phyloP scores from a whole-genome alignment of 73 alveolate species.

The Paraurostyla sp. region DNA sequence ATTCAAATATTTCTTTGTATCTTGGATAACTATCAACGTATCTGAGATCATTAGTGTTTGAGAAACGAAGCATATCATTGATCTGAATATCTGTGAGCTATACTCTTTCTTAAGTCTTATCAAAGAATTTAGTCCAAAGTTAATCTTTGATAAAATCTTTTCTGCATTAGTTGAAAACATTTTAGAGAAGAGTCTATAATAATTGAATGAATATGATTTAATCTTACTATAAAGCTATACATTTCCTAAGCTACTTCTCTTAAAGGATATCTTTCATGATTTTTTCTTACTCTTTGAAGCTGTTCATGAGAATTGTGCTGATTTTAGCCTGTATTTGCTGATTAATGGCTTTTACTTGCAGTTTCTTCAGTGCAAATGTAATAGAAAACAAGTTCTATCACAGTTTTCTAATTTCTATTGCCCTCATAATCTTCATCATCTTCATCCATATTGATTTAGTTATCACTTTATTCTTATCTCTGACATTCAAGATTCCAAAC shows the following conservation, averaged over 20 bases:
- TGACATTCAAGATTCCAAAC: constrained; percentile 25
- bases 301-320: not conserved
- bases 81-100: constrained; percentile 15
- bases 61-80: constrained; percentile 37
- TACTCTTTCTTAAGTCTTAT: constrained; percentile 5
- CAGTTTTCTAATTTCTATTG: constrained; percentile 5
- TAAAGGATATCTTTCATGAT: constrained; percentile 17
- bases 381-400: constrained; percentile 23
- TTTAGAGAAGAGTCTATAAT: constrained; percentile 4
- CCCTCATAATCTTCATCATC: not conserved
- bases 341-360: too few species aligned
- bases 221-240: constrained; percentile 26
- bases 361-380: constrained; percentile 26
- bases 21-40: constrained; percentile 6
- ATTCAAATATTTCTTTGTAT: not conserved
- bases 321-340: too few species aligned
- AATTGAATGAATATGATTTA: not conserved
- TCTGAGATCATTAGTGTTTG: constrained; percentile 12
- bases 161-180: constrained; percentile 38
- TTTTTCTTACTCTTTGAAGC: not conserved
- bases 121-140: constrained; percentile 48
- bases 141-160: constrained; percentile 38
- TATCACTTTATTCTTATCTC: constrained; percentile 23
- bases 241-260: constrained; percentile 9
- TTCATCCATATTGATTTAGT: constrained; percentile 3